Evolutionary conservation across 2,329 filamentous ascomycete genomes (phyloP).

Genomic region (Daldinia sp.): DNA sequence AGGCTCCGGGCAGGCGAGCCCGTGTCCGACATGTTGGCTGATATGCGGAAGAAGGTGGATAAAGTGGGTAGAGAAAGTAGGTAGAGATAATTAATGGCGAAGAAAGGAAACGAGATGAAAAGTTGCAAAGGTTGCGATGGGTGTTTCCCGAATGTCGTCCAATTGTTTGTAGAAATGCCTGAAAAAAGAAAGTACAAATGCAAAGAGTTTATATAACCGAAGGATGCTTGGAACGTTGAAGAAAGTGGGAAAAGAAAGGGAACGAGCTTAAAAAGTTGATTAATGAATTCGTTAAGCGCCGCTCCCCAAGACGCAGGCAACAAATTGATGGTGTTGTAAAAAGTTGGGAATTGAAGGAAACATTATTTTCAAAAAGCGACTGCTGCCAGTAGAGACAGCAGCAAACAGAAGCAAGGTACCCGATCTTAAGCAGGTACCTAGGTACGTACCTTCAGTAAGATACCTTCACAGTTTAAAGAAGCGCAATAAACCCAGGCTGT

Average conservation of each 20-base stretch:
- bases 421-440: background rate
- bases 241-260: background rate
- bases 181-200: background rate
- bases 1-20: constrained; percentile 48
- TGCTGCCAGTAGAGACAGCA: background rate
- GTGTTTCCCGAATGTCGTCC: background rate
- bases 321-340: background rate
- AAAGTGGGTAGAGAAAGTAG: background rate
- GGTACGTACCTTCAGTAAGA: background rate
- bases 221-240: background rate
- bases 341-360: background rate
- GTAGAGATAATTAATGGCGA: background rate
- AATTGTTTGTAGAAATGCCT: constrained; percentile 5
- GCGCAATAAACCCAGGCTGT: background rate
- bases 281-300: background rate
- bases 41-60: background rate
- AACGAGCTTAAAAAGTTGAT: background rate
- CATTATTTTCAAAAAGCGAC: background rate
- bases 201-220: background rate
- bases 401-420: background rate
- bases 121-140: background rate
- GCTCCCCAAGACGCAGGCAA: background rate
- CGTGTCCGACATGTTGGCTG: constrained; percentile 55
- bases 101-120: background rate
- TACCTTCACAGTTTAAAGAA: background rate